Conservation (phyloP, 305 asterid species). For the Lippia alba region DNA sequence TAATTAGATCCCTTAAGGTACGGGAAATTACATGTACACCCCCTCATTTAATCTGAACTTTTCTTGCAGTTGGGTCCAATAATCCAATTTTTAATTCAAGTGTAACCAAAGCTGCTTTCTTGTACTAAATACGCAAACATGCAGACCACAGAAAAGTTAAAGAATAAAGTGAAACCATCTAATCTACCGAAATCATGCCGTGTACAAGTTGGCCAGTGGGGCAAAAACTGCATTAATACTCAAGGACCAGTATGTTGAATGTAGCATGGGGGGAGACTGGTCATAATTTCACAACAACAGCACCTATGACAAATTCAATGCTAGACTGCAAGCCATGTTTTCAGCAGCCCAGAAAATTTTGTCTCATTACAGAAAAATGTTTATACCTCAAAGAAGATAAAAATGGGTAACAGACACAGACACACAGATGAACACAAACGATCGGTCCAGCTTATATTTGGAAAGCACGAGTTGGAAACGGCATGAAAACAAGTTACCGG, state of each 20-base stretch:
- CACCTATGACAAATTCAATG: conserved; percentile 12
- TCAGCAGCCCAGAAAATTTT: conserved; percentile 6
- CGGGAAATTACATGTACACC: too few species aligned
- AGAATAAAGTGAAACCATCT: background rate
- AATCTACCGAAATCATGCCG: too few species aligned
- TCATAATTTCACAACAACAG: conserved; percentile 1
- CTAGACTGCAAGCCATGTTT: conserved; percentile 6
- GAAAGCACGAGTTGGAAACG: background rate
- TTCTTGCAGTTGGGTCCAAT: too few species aligned
- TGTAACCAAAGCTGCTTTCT: too few species aligned
- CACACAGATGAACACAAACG: background rate
- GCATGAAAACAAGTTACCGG: too few species aligned
- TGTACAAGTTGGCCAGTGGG: background rate
- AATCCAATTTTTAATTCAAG: too few species aligned
- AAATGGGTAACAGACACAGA: background rate
- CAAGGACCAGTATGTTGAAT: background rate
- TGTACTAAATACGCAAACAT: background rate
- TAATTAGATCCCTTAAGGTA: too few species aligned
- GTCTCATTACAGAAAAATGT: background rate
- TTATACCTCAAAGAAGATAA: background rate
- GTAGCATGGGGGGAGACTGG: background rate
- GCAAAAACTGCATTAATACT: background rate
- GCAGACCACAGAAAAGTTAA: background rate
- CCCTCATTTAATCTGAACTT: too few species aligned
- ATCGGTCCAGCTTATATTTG: background rate